Base-by-base conservation (phyloP, 1,139 yeast genomes). In the Chernovozyma sophiae-reginae region DNA sequence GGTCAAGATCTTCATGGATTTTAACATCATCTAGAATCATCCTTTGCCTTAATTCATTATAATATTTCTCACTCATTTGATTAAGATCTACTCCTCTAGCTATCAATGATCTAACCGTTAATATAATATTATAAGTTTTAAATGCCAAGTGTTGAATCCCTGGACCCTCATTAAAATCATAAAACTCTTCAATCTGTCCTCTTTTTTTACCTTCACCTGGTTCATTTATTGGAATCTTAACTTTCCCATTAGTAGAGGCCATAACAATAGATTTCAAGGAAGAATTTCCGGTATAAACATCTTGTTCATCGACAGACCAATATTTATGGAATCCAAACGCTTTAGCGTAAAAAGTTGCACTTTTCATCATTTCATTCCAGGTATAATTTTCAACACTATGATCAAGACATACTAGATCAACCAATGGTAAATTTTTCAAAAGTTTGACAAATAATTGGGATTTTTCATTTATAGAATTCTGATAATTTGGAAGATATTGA, bases 131-230 rank as follows among this genome's bases (percentile, higher is more conserved):
- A 31, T 64, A 56, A 0, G 92, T 84, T 37, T 63, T 60, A 22
- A 86, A 56, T 0, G 95, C 95, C 51, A 86, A 66, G 52, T 86
- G 95, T 58, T 86, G 95, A 25, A 86, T 74, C 1, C 95, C 95
- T 0, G 95, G 81, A 0, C 95, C 95, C 32, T 77, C 77, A 53
- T 85, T 73, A 50, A 67, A 86, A 38, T 81, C 85, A 46, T 82
- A 60, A 53, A 82, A 86, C 55, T 86, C 96, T 58, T 86, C 95
- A 44, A 86, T 81, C 55, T 86, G 95, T 2, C 90, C 79, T 52
- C 71, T 77, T 52, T 73, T 73, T 39, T 64, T 60, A 2, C 90
- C 86, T 37, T 63, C 54, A 0, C 87, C 90, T 0, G 96, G 95
- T 55, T 86, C 95, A 56, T 86, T 86, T 34, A 86, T 75, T 8